A percentile compares a stretch with the other conserved stretches of the same genome.
Evolutionary conservation across 2,329 filamentous ascomycete genomes (phyloP).

Genomic region (Apiospora pterosperma): DNA sequence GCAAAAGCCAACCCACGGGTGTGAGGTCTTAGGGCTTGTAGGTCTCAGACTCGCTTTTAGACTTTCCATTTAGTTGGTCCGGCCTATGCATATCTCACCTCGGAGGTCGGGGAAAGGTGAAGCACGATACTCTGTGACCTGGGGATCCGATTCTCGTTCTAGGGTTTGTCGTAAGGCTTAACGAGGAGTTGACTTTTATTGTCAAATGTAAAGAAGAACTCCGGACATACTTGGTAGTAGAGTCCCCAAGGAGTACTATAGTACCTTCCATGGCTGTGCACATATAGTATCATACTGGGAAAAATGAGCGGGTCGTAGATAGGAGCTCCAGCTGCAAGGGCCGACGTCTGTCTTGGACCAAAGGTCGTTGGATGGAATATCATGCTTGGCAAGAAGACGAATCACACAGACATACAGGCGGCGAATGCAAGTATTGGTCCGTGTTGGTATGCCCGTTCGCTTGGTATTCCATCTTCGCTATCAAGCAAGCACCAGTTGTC

Average conservation of each 20-base stretch:
- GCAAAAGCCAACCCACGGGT: background rate
- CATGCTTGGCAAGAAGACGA: background rate
- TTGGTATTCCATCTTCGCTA: background rate
- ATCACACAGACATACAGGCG: too few relatives aligned
- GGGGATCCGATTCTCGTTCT: too few relatives aligned
- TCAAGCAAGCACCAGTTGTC: background rate
- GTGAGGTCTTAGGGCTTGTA: background rate
- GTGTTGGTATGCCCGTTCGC: too few relatives aligned
- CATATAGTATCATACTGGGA: too few relatives aligned
- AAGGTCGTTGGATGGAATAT: background rate
- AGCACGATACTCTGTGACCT: background rate
- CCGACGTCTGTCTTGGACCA: background rate
- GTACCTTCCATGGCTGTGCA: too few relatives aligned
- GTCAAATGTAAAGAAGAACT: background rate
- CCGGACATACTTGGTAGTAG: too few relatives aligned
- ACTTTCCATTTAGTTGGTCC: background rate
- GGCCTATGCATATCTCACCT: too few relatives aligned
- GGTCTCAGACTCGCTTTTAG: background rate
- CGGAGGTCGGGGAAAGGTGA: background rate
- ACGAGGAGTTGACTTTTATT: background rate
- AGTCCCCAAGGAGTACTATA: too few relatives aligned
- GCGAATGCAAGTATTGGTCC: too few relatives aligned
- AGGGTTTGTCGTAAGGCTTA: too few relatives aligned
- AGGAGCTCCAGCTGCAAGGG: background rate
- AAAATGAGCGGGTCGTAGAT: background rate